Base-by-base conservation (phyloP, 768 basidiomycete species). In the Coprinopsis sp. region DNA sequence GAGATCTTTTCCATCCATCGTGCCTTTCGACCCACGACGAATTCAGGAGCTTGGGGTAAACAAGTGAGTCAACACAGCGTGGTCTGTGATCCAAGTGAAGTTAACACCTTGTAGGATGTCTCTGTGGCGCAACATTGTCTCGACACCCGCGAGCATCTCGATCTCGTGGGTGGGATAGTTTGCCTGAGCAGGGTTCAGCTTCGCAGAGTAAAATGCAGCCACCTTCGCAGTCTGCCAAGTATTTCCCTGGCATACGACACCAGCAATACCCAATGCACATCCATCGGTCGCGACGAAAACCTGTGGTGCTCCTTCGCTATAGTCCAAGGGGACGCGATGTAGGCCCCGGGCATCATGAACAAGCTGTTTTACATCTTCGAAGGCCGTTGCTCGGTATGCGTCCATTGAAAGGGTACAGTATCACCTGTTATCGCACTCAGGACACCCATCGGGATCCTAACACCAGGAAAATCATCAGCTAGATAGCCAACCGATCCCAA, bases 111-210 rank as follows among this genome's bases (percentile, higher is more conserved):
- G 62, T 1, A 72, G 33, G 3, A 67, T 52, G 27, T 65, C 61
- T 0, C 51, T 27, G 22, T 64, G 59, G 0, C 58, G 33, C 3
- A 64, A 47, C 62, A 71, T 62, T 0, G 64, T 60, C 29, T 71
- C 67, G 0, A 72, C 52, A 1, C 65, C 64, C 0, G 65, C 66
- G 0, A 72, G 43, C 54, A 72, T 55, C 25, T 73, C 68, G 6
- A 65, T 63, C 41, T 72, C 66, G 22, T 71, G 70, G 0, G 66
- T 65, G 1, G 67, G 58, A 28, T 72, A 71, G 31, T 71, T 71
- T 16, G 67, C 66, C 41, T 72, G 68, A 0, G 69, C 62, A 0
- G 60, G 24, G 14, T 58, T 66, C 4, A 71, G 48, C 37, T 70
- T 72, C 0, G 63, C 66, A 0, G 65, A 71, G 33, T 59, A 69